Conservation (phyloP, 176 grass and related monocot genomes). For the Eragrostis nindensis region DNA sequence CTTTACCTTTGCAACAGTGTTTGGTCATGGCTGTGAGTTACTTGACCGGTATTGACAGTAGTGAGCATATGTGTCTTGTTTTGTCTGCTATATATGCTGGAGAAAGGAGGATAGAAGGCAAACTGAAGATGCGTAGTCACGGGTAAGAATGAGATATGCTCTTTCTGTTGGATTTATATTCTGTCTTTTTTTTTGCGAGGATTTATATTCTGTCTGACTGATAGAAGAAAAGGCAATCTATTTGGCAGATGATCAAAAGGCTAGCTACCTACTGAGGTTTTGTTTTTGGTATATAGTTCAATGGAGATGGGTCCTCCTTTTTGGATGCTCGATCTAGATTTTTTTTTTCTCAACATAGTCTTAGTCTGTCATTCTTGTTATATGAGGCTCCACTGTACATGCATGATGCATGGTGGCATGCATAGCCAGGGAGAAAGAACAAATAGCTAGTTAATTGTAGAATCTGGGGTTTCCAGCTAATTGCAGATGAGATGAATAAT, state of each 20-base stretch:
- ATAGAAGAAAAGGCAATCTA: conserved; percentile 36
- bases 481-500: conserved; percentile 7
- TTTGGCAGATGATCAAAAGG: conserved; percentile 32
- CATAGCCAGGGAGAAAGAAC: neutral
- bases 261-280: conserved; percentile 22
- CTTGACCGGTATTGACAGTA: neutral
- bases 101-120: neutral
- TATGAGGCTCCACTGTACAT: conserved; percentile 4
- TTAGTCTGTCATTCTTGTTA: conserved; percentile 31
- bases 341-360: conserved; percentile 2
- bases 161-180: conserved; percentile 6
- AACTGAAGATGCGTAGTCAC: conserved; percentile 8
- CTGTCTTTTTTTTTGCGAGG: no score
- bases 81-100: conserved; percentile 7
- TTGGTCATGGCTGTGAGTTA: conserved; percentile 29
- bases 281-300: conserved; percentile 43
- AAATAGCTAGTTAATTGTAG: neutral
- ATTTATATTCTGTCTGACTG: conserved; percentile 30
- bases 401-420: neutral
- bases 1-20: conserved; percentile 24
- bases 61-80: neutral
- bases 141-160: conserved; percentile 35
- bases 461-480: neutral
- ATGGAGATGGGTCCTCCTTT: conserved; percentile 27
- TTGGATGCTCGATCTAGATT: conserved; percentile 10